Base-by-base conservation (phyloP, 345 rosid species). In the Gossypium herbaceum region DNA sequence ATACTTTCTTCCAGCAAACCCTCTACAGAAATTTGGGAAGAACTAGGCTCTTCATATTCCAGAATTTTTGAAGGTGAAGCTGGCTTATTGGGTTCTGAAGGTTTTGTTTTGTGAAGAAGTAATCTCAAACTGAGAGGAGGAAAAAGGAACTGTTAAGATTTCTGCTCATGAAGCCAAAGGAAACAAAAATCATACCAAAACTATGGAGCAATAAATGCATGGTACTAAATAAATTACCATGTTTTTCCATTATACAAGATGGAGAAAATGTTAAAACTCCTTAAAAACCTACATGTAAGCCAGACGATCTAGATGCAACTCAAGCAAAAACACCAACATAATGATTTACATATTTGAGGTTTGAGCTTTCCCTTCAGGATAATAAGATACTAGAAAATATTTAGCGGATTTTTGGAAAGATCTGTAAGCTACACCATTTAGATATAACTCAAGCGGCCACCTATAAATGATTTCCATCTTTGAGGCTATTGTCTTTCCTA, bases 1-100 rank as follows among this genome's bases (percentile, higher is more conserved):
- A 94, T 83, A 84, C 99, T 94, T 80, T 90, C 89, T 81, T 88
- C 89, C 82, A 94, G 74, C 84, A 94, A 74, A 81, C 79, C 85
- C 86, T 90, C 88, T 29, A 94, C 88, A 81, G 88, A 85, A 39
- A 77, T 84, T 74, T 84, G 78, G 74, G 92, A 85, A 79, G 88
- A 82, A 76, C 69, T 77, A 45, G 87, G 86, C 76, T 90, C 98
- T 79, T 90, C 90, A 47, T 43, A 68, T 66, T 88, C 90, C 63
- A 80, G 70, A 82, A 72, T 71, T 76, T 86, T 89, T 51, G 81
- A 79, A 73, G 81, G 86, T 54, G 71, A 60, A 39, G 84, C 65
- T 63, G 81, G 75, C 80, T 90, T 92, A 77, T 77, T 80, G 86
- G 75, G 80, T 77, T 87, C 96, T 79, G 86, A 78, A 67, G 84